Conservation (phyloP, 805 yeast species). For the Cyberlindnera mississippiensis region DNA sequence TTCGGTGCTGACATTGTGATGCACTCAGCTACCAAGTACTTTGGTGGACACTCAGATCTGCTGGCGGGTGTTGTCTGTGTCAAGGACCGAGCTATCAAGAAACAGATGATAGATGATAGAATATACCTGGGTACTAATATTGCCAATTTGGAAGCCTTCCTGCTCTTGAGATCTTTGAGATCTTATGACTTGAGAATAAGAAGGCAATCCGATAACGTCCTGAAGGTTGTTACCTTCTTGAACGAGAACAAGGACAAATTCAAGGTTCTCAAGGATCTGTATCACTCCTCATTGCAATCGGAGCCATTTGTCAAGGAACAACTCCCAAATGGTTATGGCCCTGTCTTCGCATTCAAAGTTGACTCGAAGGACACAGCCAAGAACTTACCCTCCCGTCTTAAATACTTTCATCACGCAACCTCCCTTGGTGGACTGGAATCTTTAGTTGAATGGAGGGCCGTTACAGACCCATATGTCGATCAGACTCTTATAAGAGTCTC, state of each 20-base stretch:
- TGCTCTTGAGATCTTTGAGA: slow-evolving; percentile 74
- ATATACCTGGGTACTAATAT: slow-evolving; percentile 72
- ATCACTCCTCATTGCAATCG: slow-evolving; percentile 74
- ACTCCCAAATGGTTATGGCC: slow-evolving; percentile 60
- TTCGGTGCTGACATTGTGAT: slow-evolving; percentile 86
- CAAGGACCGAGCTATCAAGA: slow-evolving; percentile 45
- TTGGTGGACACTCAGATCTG: slow-evolving; percentile 94
- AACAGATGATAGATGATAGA: slow-evolving; percentile 56
- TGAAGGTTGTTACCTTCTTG: slow-evolving; percentile 56
- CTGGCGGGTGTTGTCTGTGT: slow-evolving; percentile 77
- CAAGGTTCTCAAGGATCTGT: slow-evolving; percentile 47
- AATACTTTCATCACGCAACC: slow-evolving; percentile 84
- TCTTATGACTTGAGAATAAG: slow-evolving; percentile 71
- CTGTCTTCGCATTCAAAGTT: slow-evolving; percentile 70
- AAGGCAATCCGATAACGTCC: slow-evolving; percentile 62
- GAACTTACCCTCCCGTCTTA: slow-evolving; percentile 57
- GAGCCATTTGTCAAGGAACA: slow-evolving; percentile 67
- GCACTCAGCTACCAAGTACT: slow-evolving; percentile 91
- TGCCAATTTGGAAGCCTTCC: slow-evolving; percentile 70
- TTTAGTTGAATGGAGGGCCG: slow-evolving; percentile 83
- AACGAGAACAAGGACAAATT: slow-evolving; percentile 44
- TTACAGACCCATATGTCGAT: slow-evolving; percentile 58
- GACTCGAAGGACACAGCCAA: slow-evolving; percentile 51
- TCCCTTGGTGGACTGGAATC: slow-evolving; percentile 93
- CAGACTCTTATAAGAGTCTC: slow-evolving; percentile 67